A percentile compares a stretch with the other conserved stretches of the same genome.
These are phyloP conservation scores for Cicer cuneatum DNA, from an alignment of 306 rosid species.

Conservation along the genomic window DNA sequence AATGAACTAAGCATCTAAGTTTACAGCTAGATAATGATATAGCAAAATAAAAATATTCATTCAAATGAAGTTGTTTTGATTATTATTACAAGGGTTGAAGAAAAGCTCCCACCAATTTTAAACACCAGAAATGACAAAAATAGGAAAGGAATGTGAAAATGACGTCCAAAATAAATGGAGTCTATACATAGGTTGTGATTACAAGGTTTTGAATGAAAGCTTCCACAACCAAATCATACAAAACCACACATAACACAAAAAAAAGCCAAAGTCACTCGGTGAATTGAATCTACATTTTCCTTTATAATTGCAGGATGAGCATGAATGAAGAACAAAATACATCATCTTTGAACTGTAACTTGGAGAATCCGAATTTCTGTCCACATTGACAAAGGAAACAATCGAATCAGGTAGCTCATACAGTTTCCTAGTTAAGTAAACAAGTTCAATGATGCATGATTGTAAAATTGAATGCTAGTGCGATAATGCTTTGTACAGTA, in stretches of 20 bases:
- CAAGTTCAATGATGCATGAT: neutral
- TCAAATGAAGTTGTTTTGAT: slow-evolving; percentile 4
- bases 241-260: neutral
- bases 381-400: neutral
- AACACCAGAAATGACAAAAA: neutral
- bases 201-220: neutral
- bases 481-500: neutral
- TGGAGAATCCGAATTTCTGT: slow-evolving; percentile 2
- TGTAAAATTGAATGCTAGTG: neutral
- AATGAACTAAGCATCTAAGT: neutral
- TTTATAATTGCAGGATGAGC: neutral
- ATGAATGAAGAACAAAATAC: neutral
- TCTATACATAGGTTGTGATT: neutral
- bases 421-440: neutral
- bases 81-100: neutral
- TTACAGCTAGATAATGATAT: neutral
- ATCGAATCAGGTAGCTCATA: neutral
- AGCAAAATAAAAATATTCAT: neutral
- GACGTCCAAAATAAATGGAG: neutral
- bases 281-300: neutral
- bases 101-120: neutral
- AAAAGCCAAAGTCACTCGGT: neutral
- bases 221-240: neutral
- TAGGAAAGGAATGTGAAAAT: neutral
- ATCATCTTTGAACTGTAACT: neutral